phyloP scores from a whole-genome alignment of 2,329 filamentous ascomycete species.

The Geosmithia putterillii region DNA sequence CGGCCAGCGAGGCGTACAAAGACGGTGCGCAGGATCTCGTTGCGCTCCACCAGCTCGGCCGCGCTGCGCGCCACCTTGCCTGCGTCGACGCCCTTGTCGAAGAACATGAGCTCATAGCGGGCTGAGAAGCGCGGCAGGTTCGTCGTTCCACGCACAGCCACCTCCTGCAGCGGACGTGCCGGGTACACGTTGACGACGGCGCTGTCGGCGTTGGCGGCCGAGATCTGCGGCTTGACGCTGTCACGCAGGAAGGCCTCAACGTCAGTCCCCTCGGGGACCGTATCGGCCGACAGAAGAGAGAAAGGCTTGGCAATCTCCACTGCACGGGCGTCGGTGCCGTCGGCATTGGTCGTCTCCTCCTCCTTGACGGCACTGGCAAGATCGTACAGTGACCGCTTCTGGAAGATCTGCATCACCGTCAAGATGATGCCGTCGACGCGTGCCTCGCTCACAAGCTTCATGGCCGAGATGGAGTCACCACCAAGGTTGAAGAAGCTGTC shows the following conservation, averaged over 20 bases:
- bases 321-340: conserved; percentile 13
- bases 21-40: conserved; percentile 55
- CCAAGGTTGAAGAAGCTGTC: conserved; percentile 50
- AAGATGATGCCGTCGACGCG: conserved; percentile 33
- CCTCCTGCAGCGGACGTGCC: conserved; percentile 43
- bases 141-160: conserved; percentile 46
- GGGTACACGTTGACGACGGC: conserved; percentile 44
- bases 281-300: conserved; percentile 28
- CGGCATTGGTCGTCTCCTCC: conserved; percentile 5
- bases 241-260: conserved; percentile 25
- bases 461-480: conserved; percentile 47
- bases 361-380: conserved; percentile 38
- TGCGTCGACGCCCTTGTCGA: conserved; percentile 36
- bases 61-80: conserved; percentile 35
- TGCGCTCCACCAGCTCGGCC: conserved; percentile 41
- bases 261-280: conserved; percentile 18
- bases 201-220: conserved; percentile 27
- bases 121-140: conserved; percentile 46
- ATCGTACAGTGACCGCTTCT: conserved; percentile 32
- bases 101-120: conserved; percentile 53
- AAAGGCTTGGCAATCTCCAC: conserved; percentile 17
- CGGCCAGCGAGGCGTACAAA: conserved; percentile 40
- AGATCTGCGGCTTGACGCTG: conserved; percentile 37
- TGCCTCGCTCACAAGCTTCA: conserved; percentile 46
- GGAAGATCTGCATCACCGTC: conserved; percentile 44